Evolutionary conservation across 2,329 filamentous ascomycete species (phyloP), one percentile per base, ranked within the genome.

Genomic region (Cladosporium oxysporum): DNA sequence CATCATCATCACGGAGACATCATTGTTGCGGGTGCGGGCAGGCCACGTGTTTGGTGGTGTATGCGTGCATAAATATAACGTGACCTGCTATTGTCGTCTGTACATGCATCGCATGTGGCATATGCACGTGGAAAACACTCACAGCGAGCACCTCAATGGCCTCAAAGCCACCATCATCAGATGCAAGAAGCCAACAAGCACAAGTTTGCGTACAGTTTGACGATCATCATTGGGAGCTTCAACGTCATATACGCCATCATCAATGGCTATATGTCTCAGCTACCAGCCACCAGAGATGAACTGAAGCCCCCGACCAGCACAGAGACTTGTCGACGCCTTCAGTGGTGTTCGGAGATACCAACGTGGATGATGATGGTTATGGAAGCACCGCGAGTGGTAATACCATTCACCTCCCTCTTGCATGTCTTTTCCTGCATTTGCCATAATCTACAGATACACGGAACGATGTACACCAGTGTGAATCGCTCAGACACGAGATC

Each of bases 61-160:
- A 11, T 21, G 41, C 41, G n/a, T 47, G 41, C 41, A 47, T 47
- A 47, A 47, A 21, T 47, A 47, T 47, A 47, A 47, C n/a, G 41
- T 47, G 41, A 47, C 41, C 5, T 47, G 41, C 11, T 47, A 47
- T 47, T 8, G 41, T 21, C 41, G n/a, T 47, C n/a, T 47, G 41
- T 21, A 47, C 10, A 21, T 21, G 8, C 41, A 21, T 47, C 11
- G n/a, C n/a, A 47, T 21, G n/a, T 12, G 41, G 41, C 41, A 47
- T 47, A 23, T 47, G 41, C 41, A 47, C n/a, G 41, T 47, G 8
- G 16, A 47, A 12, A 12, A 47, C 5, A 47, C n/a, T 47, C n/a
- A 21, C 55, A 37, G 29, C 55, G 16, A 58, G 16, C n/a, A 58
- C 23, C 55, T 58, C 55, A 58, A 58, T 57, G 52, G 52, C 52